A percentile compares a stretch with the other conserved stretches of the same genome.
Conservation (phyloP, 2,329 filamentous ascomycete species). For the Tympanopsis confertula region DNA sequence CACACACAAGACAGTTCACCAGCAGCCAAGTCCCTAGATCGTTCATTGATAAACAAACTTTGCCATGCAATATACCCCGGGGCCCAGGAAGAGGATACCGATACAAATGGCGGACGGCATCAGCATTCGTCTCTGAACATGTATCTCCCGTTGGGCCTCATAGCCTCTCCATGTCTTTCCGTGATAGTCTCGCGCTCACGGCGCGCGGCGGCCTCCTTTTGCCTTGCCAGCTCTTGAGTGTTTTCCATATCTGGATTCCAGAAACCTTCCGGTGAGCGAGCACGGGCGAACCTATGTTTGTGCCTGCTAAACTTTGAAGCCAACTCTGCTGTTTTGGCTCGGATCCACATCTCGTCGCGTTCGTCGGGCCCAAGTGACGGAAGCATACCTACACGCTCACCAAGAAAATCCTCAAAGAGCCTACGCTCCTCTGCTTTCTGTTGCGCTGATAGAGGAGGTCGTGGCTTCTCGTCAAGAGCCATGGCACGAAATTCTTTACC, state of each 20-base stretch:
- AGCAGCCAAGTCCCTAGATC: too few relatives aligned
- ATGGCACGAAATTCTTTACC: constrained; percentile 60
- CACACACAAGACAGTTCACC: too few relatives aligned
- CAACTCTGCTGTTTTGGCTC: constrained; percentile 63
- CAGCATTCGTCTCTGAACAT: constrained; percentile 71
- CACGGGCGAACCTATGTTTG: constrained; percentile 60
- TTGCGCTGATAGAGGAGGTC: constrained; percentile 18
- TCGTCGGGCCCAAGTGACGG: constrained; percentile 46
- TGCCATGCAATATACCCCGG: too few relatives aligned
- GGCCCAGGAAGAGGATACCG: too few relatives aligned
- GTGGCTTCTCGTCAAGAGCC: constrained; percentile 36
- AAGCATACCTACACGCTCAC: constrained; percentile 45
- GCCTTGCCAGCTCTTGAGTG: constrained; percentile 65
- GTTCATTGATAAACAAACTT: too few relatives aligned
- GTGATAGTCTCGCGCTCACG: constrained; percentile 53
- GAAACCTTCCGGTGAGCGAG: constrained; percentile 70
- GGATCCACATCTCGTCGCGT: constrained; percentile 55
- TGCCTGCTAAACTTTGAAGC: constrained; percentile 71
- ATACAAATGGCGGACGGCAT: too few relatives aligned
- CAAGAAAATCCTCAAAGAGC: constrained; percentile 44
- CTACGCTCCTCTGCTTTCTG: constrained; percentile 29
- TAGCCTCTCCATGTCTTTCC: constrained; percentile 70
- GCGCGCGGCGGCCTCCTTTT: constrained; percentile 53
- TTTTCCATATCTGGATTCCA: constrained; percentile 84
- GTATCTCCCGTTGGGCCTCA: constrained; percentile 66